Evolutionary conservation across 1,139 yeast species (phyloP).

Genomic region (Blastobotrys indianensis): DNA sequence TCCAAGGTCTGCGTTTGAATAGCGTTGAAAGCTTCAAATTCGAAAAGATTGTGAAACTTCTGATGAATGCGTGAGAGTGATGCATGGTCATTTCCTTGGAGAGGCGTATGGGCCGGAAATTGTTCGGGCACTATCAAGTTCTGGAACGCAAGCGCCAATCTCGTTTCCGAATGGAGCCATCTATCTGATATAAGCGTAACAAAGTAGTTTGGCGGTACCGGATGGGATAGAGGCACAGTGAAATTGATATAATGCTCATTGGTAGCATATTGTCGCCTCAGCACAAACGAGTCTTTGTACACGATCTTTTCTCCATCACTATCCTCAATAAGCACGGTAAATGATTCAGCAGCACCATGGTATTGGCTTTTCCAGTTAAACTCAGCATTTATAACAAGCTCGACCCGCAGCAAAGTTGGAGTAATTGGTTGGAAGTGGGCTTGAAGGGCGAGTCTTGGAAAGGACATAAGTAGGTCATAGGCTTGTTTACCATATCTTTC

Average conservation of each 20-base stretch:
- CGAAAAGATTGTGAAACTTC: conserved; percentile 38
- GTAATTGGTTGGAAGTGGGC: conserved; percentile 75
- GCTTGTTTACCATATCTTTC: conserved; percentile 61
- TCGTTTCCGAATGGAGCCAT: conserved; percentile 76
- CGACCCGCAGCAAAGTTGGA: conserved; percentile 56
- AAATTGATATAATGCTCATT: conserved; percentile 59
- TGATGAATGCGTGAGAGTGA: conserved; percentile 44
- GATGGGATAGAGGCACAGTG: conserved; percentile 53
- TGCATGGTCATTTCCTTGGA: conserved; percentile 46
- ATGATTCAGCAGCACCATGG: conserved; percentile 64
- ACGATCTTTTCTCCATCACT: conserved; percentile 75
- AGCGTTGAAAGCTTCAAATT: conserved; percentile 54
- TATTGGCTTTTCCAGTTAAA: conserved; percentile 69
- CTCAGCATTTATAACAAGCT: conserved; percentile 58
- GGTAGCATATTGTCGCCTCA: conserved; percentile 45
- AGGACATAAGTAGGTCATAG: conserved; percentile 57
- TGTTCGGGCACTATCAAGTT: conserved; percentile 59
- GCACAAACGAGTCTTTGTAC: conserved; percentile 48
- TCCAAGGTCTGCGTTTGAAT: conserved; percentile 69
- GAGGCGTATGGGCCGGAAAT: conserved; percentile 56
- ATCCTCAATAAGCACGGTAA: conserved; percentile 71
- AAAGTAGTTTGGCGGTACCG: conserved; percentile 71
- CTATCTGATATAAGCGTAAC: conserved; percentile 67
- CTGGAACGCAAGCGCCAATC: conserved; percentile 55
- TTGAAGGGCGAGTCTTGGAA: conserved; percentile 58